Conservation (phyloP, 441 rosid genomes). For the Metrosideros polymorpha region DNA sequence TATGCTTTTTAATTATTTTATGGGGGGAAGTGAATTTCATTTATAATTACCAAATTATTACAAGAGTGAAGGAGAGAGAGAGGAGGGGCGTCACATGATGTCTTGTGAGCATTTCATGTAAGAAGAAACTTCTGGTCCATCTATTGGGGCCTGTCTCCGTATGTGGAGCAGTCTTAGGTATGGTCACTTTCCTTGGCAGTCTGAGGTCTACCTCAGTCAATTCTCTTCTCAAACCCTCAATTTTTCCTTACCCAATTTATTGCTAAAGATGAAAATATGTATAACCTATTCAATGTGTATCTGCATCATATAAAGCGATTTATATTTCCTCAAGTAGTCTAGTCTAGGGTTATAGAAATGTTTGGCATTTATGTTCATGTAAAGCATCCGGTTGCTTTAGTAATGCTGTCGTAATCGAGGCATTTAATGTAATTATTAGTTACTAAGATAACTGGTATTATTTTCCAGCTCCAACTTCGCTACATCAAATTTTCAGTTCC, state of each 20-base stretch:
- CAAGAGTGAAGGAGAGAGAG: not conserved
- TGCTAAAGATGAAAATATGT: not conserved
- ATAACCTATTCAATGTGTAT: not conserved
- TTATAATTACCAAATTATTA: not conserved
- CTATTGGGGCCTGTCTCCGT: constrained; percentile 7
- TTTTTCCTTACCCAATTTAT: not conserved
- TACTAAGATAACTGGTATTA: not conserved
- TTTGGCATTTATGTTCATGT: not conserved
- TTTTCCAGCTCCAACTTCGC: not conserved
- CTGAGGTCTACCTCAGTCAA: constrained; percentile 6
- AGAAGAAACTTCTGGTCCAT: constrained; percentile 16
- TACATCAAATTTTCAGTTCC: not conserved
- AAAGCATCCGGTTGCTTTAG: not conserved
- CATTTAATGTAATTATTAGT: not conserved
- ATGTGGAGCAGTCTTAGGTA: constrained; percentile 19
- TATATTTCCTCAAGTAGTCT: not conserved
- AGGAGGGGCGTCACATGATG: constrained; percentile 8
- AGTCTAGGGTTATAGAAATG: not conserved
- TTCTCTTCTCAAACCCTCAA: constrained; percentile 14
- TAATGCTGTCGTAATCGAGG: not conserved
- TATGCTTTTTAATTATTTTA: not conserved
- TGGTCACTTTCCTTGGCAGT: constrained; percentile 22
- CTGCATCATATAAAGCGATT: not conserved
- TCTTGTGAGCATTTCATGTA: not conserved
- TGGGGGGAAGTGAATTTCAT: not conserved